Evolutionary conservation across 179 eudicot genomes (phyloP), one percentile per base, ranked within the genome.

Genomic region (Gypsophila paniculata): DNA sequence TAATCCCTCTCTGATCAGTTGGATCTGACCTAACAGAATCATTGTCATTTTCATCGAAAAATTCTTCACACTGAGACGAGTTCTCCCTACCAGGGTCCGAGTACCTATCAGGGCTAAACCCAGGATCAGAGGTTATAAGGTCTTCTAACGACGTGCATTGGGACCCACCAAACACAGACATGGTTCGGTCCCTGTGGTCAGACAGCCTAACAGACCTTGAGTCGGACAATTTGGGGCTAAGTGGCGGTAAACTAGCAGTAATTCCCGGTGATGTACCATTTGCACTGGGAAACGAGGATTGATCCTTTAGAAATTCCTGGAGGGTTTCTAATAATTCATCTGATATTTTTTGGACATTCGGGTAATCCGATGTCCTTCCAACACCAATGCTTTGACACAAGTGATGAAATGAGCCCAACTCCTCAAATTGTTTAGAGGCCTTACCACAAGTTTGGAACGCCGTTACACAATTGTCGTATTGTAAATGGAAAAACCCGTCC

Each of bases 291-390:
- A 89, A 89, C 6, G 96, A 86, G 3, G 91, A 78, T 5, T 87
- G 86, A 44, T 93, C 98, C 53, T 91, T 91, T 61, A 93, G 80
- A 44, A 87, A 91, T 57, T 93, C 98, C 61, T 85, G 88, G 2
- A 91, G 76, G 0, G 98, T 84, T 42, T 83, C 88, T 0, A 90
- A 54, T 11, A 89, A 22, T 72, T 93, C 96, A 18, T 82, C 81
- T 0, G 98, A 89, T 4, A 90, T 77, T 49, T 48, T 77, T 36
- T 86, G 88, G 0, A 93, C 83, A 74, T 84, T 84, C 0, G 96
- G 96, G 72, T 87, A 93, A 63, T 93, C 96, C 0, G 90, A 87
- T 22, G 74, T 78, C 29, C 87, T 68, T n/a, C 98, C 98, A 0
- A 93, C 78, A 0, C 93, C 91, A 6, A 88, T 65, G 60, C 57